A percentile compares a stretch with the other conserved stretches of the same genome.
These are phyloP conservation scores for Pythium brachiatum DNA, from an alignment of 352 stramenopile genomes.

Conservation along the genomic window DNA sequence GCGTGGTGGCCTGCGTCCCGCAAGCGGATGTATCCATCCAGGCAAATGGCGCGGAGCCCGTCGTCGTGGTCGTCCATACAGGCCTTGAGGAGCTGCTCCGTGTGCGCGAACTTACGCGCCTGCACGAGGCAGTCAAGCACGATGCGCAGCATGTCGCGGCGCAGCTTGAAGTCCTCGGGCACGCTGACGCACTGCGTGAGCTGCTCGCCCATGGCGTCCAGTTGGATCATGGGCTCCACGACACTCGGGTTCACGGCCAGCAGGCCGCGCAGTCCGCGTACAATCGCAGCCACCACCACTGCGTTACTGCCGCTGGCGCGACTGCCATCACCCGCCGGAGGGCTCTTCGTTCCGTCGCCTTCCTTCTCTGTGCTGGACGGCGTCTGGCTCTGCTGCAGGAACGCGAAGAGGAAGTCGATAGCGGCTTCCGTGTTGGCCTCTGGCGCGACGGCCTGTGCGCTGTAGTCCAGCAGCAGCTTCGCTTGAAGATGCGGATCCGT, in stretches of 20 bases:
- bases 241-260: slow-evolving; percentile 57
- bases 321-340: neutral
- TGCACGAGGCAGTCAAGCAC: slow-evolving; percentile 67
- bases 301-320: slow-evolving; percentile 24
- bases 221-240: slow-evolving; percentile 79
- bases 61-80: slow-evolving; percentile 61
- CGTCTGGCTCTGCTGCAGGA: slow-evolving; percentile 63
- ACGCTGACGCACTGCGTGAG: slow-evolving; percentile 76
- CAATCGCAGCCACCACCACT: slow-evolving; percentile 65
- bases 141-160: slow-evolving; percentile 68
- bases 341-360: slow-evolving; percentile 4
- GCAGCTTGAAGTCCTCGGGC: slow-evolving; percentile 71
- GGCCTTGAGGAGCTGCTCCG: slow-evolving; percentile 40
- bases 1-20: slow-evolving; percentile 36
- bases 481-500: slow-evolving; percentile 62
- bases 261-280: slow-evolving; percentile 56
- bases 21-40: slow-evolving; percentile 53
- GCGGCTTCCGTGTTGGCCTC: slow-evolving; percentile 45
- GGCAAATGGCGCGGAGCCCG: slow-evolving; percentile 50
- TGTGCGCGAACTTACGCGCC: slow-evolving; percentile 34
- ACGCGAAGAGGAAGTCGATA: slow-evolving; percentile 83
- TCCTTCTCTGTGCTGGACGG: slow-evolving; percentile 10
- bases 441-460: slow-evolving; percentile 39
- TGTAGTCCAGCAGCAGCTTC: slow-evolving; percentile 59
- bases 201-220: slow-evolving; percentile 77